phyloP scores from a whole-genome alignment of 73 alveolate species.

The Paramecium octaurelia region DNA sequence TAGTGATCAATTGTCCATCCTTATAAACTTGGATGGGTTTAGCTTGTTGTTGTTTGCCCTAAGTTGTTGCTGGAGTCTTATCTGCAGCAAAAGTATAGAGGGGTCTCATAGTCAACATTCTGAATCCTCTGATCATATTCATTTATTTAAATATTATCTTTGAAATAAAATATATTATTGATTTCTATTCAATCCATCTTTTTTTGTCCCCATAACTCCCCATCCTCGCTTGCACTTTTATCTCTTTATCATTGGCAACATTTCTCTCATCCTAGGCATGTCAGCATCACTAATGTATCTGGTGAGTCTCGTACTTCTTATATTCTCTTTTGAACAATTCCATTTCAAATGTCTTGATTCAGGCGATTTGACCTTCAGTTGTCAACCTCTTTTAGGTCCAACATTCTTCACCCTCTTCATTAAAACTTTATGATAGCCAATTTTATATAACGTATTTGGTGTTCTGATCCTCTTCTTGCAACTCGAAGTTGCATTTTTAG shows the following conservation, averaged over 20 bases:
- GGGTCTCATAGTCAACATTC: not conserved
- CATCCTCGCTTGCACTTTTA: not conserved
- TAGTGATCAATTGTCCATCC: slow-evolving; percentile 58
- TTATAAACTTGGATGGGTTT: slow-evolving; percentile 36
- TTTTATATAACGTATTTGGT: not conserved
- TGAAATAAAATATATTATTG: slow-evolving; percentile 1
- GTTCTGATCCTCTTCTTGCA: slow-evolving; percentile 2
- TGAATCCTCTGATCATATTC: slow-evolving; percentile 35
- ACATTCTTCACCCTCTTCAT: slow-evolving; percentile 2
- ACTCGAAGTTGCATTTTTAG: not conserved
- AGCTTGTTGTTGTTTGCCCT: slow-evolving; percentile 1
- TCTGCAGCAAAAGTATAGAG: not conserved
- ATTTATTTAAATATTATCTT: not conserved
- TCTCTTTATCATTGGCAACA: not conserved
- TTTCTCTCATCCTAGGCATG: slow-evolving; percentile 9
- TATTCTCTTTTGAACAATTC: not conserved
- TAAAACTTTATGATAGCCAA: slow-evolving; percentile 2
- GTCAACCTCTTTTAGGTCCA: slow-evolving; percentile 16
- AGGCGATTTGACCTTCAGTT: not conserved
- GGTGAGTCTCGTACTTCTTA: not conserved
- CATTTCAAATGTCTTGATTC: slow-evolving; percentile 36
- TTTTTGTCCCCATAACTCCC: not conserved
- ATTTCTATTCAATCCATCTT: not conserved
- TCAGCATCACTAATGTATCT: slow-evolving; percentile 36
- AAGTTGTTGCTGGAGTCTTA: not conserved